These are phyloP conservation scores for Solanum chmielewskii DNA, from an alignment of 257 asterid genomes.

Conservation along the genomic window DNA sequence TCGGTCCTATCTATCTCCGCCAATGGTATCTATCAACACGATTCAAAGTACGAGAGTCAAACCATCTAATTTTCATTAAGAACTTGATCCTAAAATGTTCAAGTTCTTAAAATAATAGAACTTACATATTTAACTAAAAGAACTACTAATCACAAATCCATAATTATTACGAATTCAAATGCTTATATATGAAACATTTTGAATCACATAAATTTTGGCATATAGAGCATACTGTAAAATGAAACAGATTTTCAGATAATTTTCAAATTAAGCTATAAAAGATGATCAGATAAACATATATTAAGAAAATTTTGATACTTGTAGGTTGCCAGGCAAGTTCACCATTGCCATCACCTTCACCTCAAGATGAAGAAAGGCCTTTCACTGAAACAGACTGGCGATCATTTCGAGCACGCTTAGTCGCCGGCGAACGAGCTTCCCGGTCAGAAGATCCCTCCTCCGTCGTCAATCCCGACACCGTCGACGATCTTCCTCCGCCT, in stretches of 20 bases:
- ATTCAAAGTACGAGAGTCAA: background rate
- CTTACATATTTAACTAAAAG: background rate
- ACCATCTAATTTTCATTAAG: background rate
- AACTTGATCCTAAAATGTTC: background rate
- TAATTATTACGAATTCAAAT: background rate
- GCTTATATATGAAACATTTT: background rate
- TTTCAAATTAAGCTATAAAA: background rate
- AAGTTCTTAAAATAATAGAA: background rate
- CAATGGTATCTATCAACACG: background rate
- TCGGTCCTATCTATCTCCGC: background rate
- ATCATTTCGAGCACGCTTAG: constrained; percentile 61
- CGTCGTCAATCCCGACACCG: constrained; percentile 13
- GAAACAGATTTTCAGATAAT: background rate
- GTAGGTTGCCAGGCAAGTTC: constrained; percentile 42
- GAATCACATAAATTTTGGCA: background rate
- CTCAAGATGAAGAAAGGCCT: constrained; percentile 40
- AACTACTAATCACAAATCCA: background rate
- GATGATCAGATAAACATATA: background rate
- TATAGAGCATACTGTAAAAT: no score
- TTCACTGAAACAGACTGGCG: constrained; percentile 56
- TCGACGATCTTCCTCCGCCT: constrained; percentile 1
- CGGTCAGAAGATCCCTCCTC: constrained; percentile 10
- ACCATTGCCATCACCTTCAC: constrained; percentile 22
- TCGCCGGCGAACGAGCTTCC: constrained; percentile 31
- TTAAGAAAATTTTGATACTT: background rate